Base-by-base conservation (phyloP, 306 rosid genomes). In the Sindora glabra region DNA sequence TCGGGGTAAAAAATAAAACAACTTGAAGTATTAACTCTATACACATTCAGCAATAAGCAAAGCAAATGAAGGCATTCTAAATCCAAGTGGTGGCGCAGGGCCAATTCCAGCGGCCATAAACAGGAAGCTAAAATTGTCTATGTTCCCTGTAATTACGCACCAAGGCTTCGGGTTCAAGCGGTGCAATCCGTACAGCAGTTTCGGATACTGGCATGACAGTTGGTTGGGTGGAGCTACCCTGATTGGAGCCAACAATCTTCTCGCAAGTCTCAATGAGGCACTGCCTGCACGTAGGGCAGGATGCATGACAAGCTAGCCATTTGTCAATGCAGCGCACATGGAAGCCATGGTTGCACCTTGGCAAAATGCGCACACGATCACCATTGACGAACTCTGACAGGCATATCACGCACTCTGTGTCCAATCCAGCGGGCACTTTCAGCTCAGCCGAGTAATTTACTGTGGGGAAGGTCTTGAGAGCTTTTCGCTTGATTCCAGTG, bases 251-350 rank as follows among this genome's bases (percentile, higher is more conserved):
- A 12, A 77, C 81, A 48, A 92, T 92, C 69, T 92, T 92, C 8
- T 84, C 77, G 39, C 90, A 88, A 0, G 94, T 92, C 37, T 75
- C 90, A 12, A 92, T 74, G 2, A 92, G 82, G 76, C 88, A 81
- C 25, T 86, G 94, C 39, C 98, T 74, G 49, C 98, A 92, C 62
- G 81, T 92, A 8, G 98, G 98, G 77, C 98, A 92, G 2, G 98
- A 92, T 0, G 96, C 88, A 64, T 92, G 96, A 0, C 94, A 86
- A 36, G 81, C 76, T 0, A 92, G 75, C 98, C 98, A 92, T 53
- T 83, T 88, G 53, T 86, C 98, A 36, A 92, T 88, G 73, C 98
- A 92, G 0, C 76, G 76, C n/a, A 81, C 76, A 19, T 92, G 98
- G 46, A 86, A 92, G 0, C 96, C 94, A 33, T 92, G 98, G 84